Evolutionary conservation across 1,284 basidiomycete genomes (phyloP).

Genomic region (Microstroma glucosiphilum): DNA sequence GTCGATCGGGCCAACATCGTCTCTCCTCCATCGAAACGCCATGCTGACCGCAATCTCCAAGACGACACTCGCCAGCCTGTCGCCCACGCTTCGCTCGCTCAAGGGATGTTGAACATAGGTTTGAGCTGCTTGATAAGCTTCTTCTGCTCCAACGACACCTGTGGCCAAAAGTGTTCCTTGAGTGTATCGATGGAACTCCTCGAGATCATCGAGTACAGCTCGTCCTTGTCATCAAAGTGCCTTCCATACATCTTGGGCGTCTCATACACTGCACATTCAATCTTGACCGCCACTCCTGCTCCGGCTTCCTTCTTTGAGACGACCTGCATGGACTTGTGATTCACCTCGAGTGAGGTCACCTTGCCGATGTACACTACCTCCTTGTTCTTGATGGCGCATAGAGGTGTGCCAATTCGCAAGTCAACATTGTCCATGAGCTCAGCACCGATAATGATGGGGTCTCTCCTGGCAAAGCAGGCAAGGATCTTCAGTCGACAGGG

Average conservation of each 20-base stretch:
- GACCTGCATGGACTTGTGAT: constrained; percentile 58
- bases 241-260: constrained; percentile 69
- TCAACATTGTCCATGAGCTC: constrained; percentile 81
- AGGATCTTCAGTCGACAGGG: constrained; percentile 89
- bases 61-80: too few species aligned
- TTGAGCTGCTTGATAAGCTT: constrained; percentile 86
- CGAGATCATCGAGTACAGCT: constrained; percentile 81
- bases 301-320: constrained; percentile 89
- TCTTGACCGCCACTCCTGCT: constrained; percentile 95
- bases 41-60: too few species aligned
- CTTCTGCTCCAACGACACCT: constrained; percentile 90
- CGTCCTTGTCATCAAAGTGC: constrained; percentile 94
- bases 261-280: constrained; percentile 94
- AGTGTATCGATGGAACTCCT: constrained; percentile 89
- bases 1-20: too few species aligned
- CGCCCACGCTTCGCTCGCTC: neutral
- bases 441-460: constrained; percentile 91
- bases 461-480: constrained; percentile 88
- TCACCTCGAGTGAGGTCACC: constrained; percentile 62
- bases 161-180: constrained; percentile 82
- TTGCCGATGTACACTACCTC: constrained; percentile 88
- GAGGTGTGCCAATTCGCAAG: constrained; percentile 85
- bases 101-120: constrained; percentile 61
- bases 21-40: too few species aligned
- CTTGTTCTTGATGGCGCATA: constrained; percentile 89